Base-by-base conservation (phyloP, 1,284 basidiomycete species). In the Microbotryum saponariae region DNA sequence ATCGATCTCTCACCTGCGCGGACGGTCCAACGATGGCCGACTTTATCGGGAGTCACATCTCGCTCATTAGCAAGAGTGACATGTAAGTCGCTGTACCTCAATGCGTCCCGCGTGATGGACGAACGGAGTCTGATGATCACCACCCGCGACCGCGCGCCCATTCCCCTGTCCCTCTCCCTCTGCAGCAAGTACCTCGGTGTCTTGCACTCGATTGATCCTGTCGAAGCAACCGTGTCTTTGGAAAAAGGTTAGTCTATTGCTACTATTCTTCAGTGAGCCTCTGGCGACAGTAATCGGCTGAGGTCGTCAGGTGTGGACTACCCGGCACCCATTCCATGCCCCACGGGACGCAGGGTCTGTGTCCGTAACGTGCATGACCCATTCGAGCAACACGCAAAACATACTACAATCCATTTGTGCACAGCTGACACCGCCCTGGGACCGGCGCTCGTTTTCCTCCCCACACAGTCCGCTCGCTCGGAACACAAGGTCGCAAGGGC, bases 401-500 rank as follows among this genome's bases (percentile, higher is more conserved):
- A 31, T 16, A 2, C 23, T 4, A 10, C 6, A 7, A 10, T 27
- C 6, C 4, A 4, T 0, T 9, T 2, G 12, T 7, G 1, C 7
- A 7, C 10, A 10, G 44, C 25, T 29, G 46, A 42, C 9, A 20
- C 37, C 37, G 4, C 37, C 16, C 37, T 42, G 37, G 48, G 23
- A 23, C 51, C 51, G 21, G 45, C 46, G 14, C 37, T 27, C 20
- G 42, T 23, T 21, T 20, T 6, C 6, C n/a, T 3, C 27, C 7
- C 18, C 46, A 0, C 33, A 27, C 63, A 71, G 73, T 74, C 23
- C 65, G 72, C n/a, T 71, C 70, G 10, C 65, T 73, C 58, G 73
- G 73, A 7, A 73, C 72, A 2, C 72, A 74, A 60, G 73, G 72
- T 16, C 61, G 73, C 29, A 71, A 72, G 54, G 58, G 54, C 29